Conservation (phyloP, 169 alveolate species). For the Plasmodium relictum region DNA sequence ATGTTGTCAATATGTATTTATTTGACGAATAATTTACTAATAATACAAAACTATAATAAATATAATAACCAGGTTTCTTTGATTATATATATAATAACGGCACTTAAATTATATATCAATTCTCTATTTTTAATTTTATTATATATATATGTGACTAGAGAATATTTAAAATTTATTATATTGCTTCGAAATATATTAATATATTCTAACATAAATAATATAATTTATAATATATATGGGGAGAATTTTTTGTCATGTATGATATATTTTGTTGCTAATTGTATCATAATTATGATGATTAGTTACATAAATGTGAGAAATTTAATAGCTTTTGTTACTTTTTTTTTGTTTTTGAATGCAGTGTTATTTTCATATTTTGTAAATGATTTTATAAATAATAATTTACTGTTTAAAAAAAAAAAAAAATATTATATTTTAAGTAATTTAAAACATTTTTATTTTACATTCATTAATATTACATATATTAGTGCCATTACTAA, state of each 20-base stretch:
- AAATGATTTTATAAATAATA: neutral
- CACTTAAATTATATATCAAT: too few relatives aligned
- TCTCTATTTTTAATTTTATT: too few relatives aligned
- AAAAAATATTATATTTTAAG: neutral
- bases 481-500: neutral
- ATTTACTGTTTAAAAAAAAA: neutral
- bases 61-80: too few relatives aligned
- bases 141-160: too few relatives aligned
- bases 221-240: neutral
- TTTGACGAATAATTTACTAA: too few relatives aligned
- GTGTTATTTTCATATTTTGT: neutral
- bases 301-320: neutral
- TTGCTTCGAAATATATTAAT: too few relatives aligned
- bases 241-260: neutral
- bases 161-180: too few relatives aligned
- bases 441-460: neutral
- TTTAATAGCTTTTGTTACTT: neutral
- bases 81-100: too few relatives aligned
- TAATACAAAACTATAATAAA: too few relatives aligned
- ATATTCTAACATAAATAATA: too few relatives aligned
- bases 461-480: neutral
- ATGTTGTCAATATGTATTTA: too few relatives aligned
- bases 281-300: neutral
- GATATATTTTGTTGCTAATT: slow-evolving; percentile 1
- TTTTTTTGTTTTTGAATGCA: slow-evolving; percentile 6